phyloP scores from a whole-genome alignment of 2,329 filamentous ascomycete species.

The Penicillium sp. region DNA sequence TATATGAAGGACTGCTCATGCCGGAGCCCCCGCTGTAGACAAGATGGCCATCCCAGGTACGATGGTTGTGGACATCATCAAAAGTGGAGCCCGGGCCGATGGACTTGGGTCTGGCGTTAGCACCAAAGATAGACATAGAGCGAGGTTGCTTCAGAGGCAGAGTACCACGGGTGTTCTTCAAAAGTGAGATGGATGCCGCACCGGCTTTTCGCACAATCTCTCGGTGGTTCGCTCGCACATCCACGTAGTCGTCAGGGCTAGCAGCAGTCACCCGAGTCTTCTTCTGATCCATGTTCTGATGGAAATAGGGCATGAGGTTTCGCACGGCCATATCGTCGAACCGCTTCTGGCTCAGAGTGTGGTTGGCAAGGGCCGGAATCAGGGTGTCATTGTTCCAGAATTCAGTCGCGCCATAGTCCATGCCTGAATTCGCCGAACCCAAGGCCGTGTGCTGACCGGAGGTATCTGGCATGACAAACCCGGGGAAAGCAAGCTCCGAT shows the following conservation, averaged over 20 bases:
- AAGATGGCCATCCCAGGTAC: slow-evolving; percentile 15
- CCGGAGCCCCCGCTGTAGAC: slow-evolving; percentile 17
- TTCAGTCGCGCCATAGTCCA: slow-evolving; percentile 1
- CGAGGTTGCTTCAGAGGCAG: slow-evolving; percentile 50
- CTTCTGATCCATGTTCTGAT: slow-evolving; percentile 44
- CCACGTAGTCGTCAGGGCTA: slow-evolving; percentile 35
- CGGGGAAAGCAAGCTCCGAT: slow-evolving; percentile 52
- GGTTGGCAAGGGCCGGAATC: slow-evolving; percentile 38
- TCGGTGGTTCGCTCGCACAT: slow-evolving; percentile 70
- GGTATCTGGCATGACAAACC: slow-evolving; percentile 49
- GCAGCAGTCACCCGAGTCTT: slow-evolving; percentile 5
- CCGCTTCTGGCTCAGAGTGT: slow-evolving; percentile 39
- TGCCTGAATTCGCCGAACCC: slow-evolving; percentile 11
- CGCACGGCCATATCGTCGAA: slow-evolving; percentile 49
- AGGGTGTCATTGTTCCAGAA: slow-evolving; percentile 40
- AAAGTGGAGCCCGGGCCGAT: slow-evolving; percentile 34
- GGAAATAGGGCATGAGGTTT: slow-evolving; percentile 49
- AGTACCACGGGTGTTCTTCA: slow-evolving; percentile 46
- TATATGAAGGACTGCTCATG: slow-evolving; percentile 16
- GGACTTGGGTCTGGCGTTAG: slow-evolving; percentile 44
- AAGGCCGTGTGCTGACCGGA: slow-evolving; percentile 45
- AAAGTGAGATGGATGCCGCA: slow-evolving; percentile 73
- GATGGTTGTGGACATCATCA: slow-evolving; percentile 10
- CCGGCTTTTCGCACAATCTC: slow-evolving; percentile 67
- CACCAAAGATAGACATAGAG: slow-evolving; percentile 51